A percentile compares a stretch with the other conserved stretches of the same genome.
Evolutionary conservation across 2,329 filamentous ascomycete species (phyloP).

Genomic region (Aspergillus calidoustus): DNA sequence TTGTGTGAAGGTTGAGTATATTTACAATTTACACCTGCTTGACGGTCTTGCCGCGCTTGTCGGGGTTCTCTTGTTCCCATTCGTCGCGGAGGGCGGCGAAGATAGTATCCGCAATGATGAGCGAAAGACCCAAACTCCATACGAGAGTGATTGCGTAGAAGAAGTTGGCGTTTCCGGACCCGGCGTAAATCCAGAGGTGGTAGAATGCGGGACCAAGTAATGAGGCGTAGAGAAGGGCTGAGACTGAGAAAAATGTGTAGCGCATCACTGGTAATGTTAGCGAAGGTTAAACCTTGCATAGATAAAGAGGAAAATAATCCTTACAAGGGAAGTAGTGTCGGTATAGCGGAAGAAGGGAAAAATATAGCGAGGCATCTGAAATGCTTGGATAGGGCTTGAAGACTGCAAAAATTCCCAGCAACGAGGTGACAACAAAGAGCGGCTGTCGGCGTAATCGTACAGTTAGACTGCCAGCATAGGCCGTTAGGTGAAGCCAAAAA

Average conservation of each 20-base stretch:
- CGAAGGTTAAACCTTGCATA: not conserved
- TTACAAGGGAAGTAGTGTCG: constrained; percentile 84
- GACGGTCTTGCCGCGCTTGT: constrained; percentile 85
- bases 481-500: constrained; percentile 93
- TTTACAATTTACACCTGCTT: constrained; percentile 78
- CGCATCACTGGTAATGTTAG: constrained; percentile 71
- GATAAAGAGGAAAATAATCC: constrained; percentile 33
- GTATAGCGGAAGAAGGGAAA: constrained; percentile 82
- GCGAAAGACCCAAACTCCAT: constrained; percentile 87
- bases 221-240: constrained; percentile 82
- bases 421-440: constrained; percentile 79
- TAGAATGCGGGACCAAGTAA: constrained; percentile 95
- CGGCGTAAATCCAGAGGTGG: constrained; percentile 96
- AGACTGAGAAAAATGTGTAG: constrained; percentile 85
- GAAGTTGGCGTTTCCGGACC: constrained; percentile 97
- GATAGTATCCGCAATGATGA: constrained; percentile 83
- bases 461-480: constrained; percentile 85
- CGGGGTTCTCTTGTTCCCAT: constrained; percentile 88
- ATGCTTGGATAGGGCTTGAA: constrained; percentile 98
- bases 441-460: constrained; percentile 84
- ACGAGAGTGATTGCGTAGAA: constrained; percentile 99
- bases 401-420: constrained; percentile 87
- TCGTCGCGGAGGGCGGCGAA: constrained; percentile 91
- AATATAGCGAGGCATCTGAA: constrained; percentile 83
- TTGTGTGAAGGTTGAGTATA: constrained; percentile 8